Evolutionary conservation across 1,139 yeast genomes (phyloP).

Genomic region (Protomyces gravidus): DNA sequence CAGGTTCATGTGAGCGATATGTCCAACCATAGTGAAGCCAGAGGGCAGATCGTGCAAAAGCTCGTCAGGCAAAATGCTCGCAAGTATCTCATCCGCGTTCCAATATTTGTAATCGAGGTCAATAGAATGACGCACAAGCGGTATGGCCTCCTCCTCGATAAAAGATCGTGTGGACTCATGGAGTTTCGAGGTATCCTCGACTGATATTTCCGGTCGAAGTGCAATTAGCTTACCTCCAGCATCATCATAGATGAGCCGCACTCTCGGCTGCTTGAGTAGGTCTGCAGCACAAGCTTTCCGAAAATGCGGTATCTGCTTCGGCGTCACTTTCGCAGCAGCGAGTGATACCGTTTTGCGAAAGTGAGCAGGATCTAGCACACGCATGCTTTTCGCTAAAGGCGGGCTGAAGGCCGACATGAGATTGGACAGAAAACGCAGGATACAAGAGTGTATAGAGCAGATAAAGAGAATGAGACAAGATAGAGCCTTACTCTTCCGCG

Average conservation of each 20-base stretch:
- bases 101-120: conserved; percentile 70
- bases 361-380: conserved; percentile 34
- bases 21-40: conserved; percentile 92
- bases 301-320: conserved; percentile 19
- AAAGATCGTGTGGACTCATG: conserved; percentile 25
- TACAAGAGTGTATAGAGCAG: too few species aligned
- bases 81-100: conserved; percentile 42
- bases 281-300: conserved; percentile 26
- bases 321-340: conserved; percentile 26
- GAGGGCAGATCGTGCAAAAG: conserved; percentile 72
- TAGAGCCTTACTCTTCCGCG: too few species aligned
- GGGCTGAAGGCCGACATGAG: conserved; percentile 43
- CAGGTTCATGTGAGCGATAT: conserved; percentile 86
- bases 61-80: conserved; percentile 52
- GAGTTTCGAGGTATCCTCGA: conserved; percentile 24
- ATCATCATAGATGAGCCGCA: conserved; percentile 4
- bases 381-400: conserved; percentile 66
- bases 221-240: conserved; percentile 15
- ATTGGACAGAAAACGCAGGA: neutral
- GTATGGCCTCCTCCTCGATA: conserved; percentile 26
- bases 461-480: too few species aligned
- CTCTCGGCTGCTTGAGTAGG: conserved; percentile 14
- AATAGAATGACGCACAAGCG: conserved; percentile 52
- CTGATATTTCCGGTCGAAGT: conserved; percentile 20
- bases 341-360: conserved; percentile 19